A percentile compares a stretch with the other conserved stretches of the same genome.
These are phyloP conservation scores for Sherardia arvensis DNA, from an alignment of 257 asterid species.

Conservation along the genomic window DNA sequence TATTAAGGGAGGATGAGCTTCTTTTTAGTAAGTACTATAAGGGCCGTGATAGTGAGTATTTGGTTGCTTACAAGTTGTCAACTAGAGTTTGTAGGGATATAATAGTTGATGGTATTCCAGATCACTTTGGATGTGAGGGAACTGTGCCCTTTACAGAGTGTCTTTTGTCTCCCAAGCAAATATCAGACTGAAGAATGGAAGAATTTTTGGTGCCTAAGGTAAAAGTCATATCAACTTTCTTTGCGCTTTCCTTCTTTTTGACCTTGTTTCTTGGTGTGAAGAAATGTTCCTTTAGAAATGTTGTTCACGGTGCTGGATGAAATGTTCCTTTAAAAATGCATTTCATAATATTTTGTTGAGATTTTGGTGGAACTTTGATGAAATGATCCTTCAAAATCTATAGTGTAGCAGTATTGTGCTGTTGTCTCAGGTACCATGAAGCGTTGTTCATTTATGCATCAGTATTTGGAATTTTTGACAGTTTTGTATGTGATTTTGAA, in stretches of 20 bases:
- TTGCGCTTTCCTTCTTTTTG: neutral
- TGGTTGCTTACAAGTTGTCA: neutral
- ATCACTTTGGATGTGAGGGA: neutral
- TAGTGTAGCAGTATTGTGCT: neutral
- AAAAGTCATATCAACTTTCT: neutral
- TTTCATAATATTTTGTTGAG: neutral
- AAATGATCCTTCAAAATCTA: neutral
- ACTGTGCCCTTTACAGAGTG: neutral
- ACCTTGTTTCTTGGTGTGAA: neutral
- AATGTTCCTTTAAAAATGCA: neutral
- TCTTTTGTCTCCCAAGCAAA: neutral
- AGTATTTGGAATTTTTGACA: neutral
- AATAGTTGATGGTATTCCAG: neutral
- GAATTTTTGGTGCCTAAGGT: neutral
- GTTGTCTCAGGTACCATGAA: neutral
- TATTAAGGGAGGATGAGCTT: neutral
- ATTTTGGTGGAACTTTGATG: neutral
- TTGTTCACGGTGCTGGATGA: no score
- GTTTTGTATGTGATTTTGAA: neutral
- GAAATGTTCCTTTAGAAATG: neutral
- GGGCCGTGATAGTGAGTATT: neutral
- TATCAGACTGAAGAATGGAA: neutral
- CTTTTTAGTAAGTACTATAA: neutral
- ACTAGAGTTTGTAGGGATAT: neutral
- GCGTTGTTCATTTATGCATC: neutral